These are phyloP conservation scores for Corylus heterophylla DNA, from an alignment of 306 rosid genomes.

Conservation along the genomic window DNA sequence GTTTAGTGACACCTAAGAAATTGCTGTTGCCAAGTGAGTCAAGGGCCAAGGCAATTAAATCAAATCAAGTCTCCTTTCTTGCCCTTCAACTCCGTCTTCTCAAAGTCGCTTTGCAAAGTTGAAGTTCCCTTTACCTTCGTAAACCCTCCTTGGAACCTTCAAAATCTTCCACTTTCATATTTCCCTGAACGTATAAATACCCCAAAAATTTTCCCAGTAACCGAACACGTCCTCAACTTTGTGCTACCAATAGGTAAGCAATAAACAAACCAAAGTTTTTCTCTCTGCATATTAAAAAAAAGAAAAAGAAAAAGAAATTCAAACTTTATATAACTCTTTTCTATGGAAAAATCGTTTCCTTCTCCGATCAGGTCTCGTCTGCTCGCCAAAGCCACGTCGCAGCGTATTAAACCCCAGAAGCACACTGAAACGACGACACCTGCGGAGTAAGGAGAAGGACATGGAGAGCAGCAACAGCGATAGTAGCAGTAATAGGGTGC, in stretches of 20 bases:
- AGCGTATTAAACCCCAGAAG: slow-evolving; percentile 3
- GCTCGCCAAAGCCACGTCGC: slow-evolving; percentile 12
- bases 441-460: slow-evolving; percentile 25
- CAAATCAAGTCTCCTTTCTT: neutral
- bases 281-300: neutral
- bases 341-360: slow-evolving; percentile 17
- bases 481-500: slow-evolving; percentile 40
- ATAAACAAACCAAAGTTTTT: neutral
- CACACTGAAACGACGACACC: slow-evolving; percentile 17
- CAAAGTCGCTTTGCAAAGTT: slow-evolving; percentile 7
- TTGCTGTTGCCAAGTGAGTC: too few relatives aligned
- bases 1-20: too few relatives aligned
- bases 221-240: slow-evolving; percentile 24
- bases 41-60: too few relatives aligned
- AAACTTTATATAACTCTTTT: neutral
- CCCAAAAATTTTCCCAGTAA: slow-evolving; percentile 1
- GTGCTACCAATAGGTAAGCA: slow-evolving; percentile 34
- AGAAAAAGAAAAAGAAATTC: too few relatives aligned
- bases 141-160: neutral
- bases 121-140: slow-evolving; percentile 8
- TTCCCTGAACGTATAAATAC: neutral
- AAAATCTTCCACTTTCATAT: neutral
- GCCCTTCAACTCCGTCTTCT: neutral
- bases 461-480: slow-evolving; percentile 62
- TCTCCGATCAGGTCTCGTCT: slow-evolving; percentile 10